phyloP scores from a whole-genome alignment of 345 rosid genomes.

The Pistacia integerrima region DNA sequence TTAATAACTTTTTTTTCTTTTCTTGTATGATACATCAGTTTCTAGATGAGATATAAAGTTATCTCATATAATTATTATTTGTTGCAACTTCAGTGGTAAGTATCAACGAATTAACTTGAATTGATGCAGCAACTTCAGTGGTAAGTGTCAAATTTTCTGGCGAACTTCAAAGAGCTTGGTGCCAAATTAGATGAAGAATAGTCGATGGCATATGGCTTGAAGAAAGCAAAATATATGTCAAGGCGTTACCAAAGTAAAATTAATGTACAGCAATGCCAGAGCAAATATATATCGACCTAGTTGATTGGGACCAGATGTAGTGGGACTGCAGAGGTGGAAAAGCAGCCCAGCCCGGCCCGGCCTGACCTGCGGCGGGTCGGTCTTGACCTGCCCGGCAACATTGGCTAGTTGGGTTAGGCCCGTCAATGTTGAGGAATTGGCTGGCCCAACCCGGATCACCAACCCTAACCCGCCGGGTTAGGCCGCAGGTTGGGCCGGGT shows the following conservation, averaged over 20 bases:
- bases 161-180: constrained; percentile 3
- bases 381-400: too few relatives aligned
- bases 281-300: not conserved
- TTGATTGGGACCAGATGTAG: not conserved
- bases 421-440: too few relatives aligned
- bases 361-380: too few relatives aligned
- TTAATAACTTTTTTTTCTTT: not conserved
- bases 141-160: not conserved
- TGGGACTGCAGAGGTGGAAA: too few relatives aligned
- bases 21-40: not conserved
- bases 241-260: not conserved
- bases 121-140: constrained; percentile 2
- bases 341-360: too few relatives aligned
- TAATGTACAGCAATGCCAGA: not conserved
- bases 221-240: not conserved
- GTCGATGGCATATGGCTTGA: not conserved
- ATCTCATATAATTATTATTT: not conserved
- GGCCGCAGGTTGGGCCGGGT: too few relatives aligned
- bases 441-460: too few relatives aligned
- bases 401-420: too few relatives aligned
- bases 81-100: not conserved
- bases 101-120: not conserved
- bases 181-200: constrained; percentile 8
- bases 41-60: not conserved
- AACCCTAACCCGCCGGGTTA: too few relatives aligned